phyloP scores from a whole-genome alignment of 2,329 filamentous ascomycete genomes.

The Trichoderma sp. region DNA sequence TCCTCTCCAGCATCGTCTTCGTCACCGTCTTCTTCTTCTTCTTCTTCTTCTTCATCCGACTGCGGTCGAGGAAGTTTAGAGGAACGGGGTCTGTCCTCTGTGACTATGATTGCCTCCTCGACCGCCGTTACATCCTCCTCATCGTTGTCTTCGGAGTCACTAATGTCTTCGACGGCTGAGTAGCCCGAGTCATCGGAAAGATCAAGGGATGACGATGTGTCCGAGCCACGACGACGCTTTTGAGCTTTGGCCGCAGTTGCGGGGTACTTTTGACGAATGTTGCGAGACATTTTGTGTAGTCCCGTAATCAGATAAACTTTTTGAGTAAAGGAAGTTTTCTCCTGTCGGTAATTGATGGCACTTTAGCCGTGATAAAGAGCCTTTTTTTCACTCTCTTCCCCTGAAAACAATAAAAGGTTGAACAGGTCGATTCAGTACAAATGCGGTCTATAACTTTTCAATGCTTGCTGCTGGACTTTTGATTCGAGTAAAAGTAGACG shows the following conservation, averaged over 20 bases:
- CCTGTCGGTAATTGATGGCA: not conserved
- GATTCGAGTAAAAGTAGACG: not conserved
- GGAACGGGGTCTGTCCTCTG: slow-evolving; percentile 40
- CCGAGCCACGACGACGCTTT: slow-evolving; percentile 50
- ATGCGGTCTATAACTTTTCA: not conserved
- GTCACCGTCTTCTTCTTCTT: slow-evolving; percentile 36
- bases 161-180: slow-evolving; percentile 75
- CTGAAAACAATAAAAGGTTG: not conserved
- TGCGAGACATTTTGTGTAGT: slow-evolving; percentile 49
- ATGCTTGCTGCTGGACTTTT: not conserved
- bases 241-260: slow-evolving; percentile 43
- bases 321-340: not conserved
- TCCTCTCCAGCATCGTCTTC: slow-evolving; percentile 37
- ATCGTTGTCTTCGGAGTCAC: slow-evolving; percentile 73
- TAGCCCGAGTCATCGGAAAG: slow-evolving; percentile 69
- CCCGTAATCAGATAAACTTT: not conserved
- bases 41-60: slow-evolving; percentile 34
- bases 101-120: slow-evolving; percentile 73
- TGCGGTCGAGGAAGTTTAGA: slow-evolving; percentile 52
- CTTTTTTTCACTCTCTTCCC: not conserved
- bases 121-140: slow-evolving; percentile 73
- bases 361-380: not conserved
- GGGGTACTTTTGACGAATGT: slow-evolving; percentile 49
- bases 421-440: not conserved
- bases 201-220: slow-evolving; percentile 56